Percentiles rank a stretch among this genome's conserved stretches.
phyloP scores from a whole-genome alignment of 805 yeast species.

The Kregervanrija pseudodelftensis region DNA sequence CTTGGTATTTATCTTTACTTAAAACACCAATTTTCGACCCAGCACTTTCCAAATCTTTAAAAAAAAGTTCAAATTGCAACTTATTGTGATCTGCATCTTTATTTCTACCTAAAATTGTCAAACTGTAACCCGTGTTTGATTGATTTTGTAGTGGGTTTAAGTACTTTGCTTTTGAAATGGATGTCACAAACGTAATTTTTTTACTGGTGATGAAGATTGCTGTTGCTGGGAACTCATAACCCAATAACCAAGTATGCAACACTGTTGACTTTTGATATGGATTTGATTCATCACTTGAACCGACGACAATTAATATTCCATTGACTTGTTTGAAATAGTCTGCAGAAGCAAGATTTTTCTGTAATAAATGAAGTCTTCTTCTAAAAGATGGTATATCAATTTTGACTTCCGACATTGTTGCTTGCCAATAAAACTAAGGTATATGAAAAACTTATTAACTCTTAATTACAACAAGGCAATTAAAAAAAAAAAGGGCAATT shows the following conservation, averaged over 20 bases:
- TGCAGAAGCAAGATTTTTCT: constrained; percentile 25
- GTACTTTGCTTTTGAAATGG: constrained; percentile 80
- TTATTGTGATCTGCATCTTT: constrained; percentile 77
- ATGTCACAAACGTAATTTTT: constrained; percentile 61
- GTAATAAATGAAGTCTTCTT: constrained; percentile 41
- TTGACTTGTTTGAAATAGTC: constrained; percentile 36
- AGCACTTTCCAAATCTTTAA: constrained; percentile 36
- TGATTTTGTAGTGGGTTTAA: constrained; percentile 49
- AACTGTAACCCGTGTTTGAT: constrained; percentile 23
- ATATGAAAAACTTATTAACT: no score
- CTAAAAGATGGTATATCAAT: constrained; percentile 48
- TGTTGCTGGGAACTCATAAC: constrained; percentile 95
- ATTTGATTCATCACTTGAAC: constrained; percentile 80
- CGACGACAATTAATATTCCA: constrained; percentile 62
- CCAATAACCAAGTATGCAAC: constrained; percentile 84
- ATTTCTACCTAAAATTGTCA: constrained; percentile 62
- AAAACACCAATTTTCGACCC: constrained; percentile 54
- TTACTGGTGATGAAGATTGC: constrained; percentile 56
- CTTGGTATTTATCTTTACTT: constrained; percentile 69
- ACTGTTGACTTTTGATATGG: constrained; percentile 85
- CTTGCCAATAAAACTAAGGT: no score
- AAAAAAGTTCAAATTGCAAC: constrained; percentile 52
- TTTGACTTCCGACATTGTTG: constrained; percentile 50
- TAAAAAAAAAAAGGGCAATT: no score
- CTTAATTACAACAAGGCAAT: no score